Conservation (phyloP, 306 rosid species). For the Cucumis melo region DNA sequence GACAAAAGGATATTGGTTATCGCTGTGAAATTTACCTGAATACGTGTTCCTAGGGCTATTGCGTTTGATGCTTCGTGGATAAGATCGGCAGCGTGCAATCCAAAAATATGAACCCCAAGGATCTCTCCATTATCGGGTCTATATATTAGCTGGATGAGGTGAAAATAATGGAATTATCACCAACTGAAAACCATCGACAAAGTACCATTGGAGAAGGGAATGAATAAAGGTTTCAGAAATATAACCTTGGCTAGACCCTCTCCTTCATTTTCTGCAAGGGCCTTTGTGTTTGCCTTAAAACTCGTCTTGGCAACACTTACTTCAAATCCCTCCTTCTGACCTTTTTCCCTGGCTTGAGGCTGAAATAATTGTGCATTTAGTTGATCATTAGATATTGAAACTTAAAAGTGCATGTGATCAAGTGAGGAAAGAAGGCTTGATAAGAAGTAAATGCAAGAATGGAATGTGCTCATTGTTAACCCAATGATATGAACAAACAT, state of each 20-base stretch:
- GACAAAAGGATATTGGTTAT: background rate
- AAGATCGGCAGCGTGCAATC: constrained; percentile 99
- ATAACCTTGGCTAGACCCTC: constrained; percentile 92
- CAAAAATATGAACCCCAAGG: constrained; percentile 91
- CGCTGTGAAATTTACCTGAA: constrained; percentile 43
- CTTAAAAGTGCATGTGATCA: background rate
- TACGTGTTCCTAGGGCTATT: constrained; percentile 73
- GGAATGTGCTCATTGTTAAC: background rate
- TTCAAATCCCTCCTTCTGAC: constrained; percentile 77
- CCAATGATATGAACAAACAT: background rate
- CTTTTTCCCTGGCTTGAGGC: constrained; percentile 97
- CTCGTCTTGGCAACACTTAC: constrained; percentile 83
- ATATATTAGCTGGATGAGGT: constrained; percentile 67
- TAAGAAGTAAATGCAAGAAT: background rate
- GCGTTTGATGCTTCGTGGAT: constrained; percentile 98
- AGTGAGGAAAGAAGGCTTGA: background rate
- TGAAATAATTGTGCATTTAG: constrained; percentile 25
- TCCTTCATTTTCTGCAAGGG: constrained; percentile 97
- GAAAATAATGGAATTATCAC: constrained; percentile 11
- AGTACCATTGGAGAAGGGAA: background rate
- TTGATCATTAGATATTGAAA: background rate
- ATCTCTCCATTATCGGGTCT: constrained; percentile 98
- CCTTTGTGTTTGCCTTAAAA: constrained; percentile 96
- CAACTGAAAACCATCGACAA: background rate
- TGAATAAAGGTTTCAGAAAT: constrained; percentile 4